Evolutionary conservation across 1,139 yeast species (phyloP), one percentile per base, ranked within the genome.

Genomic region (Waltiozyma sp.): DNA sequence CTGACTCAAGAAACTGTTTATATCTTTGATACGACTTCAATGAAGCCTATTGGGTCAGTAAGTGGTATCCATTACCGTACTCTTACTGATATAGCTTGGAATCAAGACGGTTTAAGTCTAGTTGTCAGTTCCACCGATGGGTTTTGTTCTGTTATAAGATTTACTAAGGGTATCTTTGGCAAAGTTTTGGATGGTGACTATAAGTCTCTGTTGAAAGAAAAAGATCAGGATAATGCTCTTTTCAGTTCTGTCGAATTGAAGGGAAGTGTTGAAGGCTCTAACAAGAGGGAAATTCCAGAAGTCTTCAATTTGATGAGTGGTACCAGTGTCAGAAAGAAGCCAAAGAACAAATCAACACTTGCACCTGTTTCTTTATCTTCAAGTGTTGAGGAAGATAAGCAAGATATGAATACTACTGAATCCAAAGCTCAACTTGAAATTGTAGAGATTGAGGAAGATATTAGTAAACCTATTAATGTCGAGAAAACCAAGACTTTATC

Each of bases 91-190:
- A 59, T 89, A 42, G 65, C 81, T 11, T 93, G 98, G 98, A 73
- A 84, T 37, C 63, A 66, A 3, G 87, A 84, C 58, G 98, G 97
- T 0, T 63, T 64, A n/a, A 65, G 74, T 16, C 62, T 91, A 24
- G 66, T 89, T 49, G 72, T 83, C 28, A 77, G 95, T n/a, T 85
- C 96, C 0, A 83, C 95, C 0, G 99, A 93, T 61, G 98, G 98
- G 19, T 89, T 87, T 56, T 85, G 96, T 54, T 83, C 96, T 1
- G 71, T 72, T 37, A 61, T 87, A 3, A 61, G 65, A 6, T 76
- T 85, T 45, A 72, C 70, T 3, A 58, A 61, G 2, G 71, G 63
- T 1, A 69, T 72, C 19, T 70, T 85, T 41, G 94, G 94, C 1
- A 66, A 61, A 35, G 54, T 42, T 31, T 21, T 56, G 28, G 16